Percentiles rank a stretch among this genome's conserved stretches.
Conservation (phyloP, 352 stramenopile genomes). For the Phytophthora europaea region DNA sequence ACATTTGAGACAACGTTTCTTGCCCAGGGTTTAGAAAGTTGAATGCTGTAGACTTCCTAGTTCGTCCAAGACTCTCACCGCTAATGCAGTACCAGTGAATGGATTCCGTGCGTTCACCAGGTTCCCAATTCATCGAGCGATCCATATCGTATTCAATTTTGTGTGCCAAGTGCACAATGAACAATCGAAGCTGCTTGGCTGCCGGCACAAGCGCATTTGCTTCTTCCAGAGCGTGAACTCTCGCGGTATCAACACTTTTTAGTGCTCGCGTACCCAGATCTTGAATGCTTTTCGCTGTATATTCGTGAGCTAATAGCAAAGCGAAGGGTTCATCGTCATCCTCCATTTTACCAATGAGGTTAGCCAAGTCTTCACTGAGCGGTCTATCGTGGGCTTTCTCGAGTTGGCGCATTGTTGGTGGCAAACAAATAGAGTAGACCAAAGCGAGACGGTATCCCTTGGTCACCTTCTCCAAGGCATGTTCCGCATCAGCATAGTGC, state of each 20-base stretch:
- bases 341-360: slow-evolving; percentile 42
- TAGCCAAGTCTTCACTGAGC: slow-evolving; percentile 3
- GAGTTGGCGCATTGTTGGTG: slow-evolving; percentile 16
- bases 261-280: slow-evolving; percentile 15
- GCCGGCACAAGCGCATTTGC: background rate
- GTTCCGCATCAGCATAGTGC: slow-evolving; percentile 30
- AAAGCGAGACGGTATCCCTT: slow-evolving; percentile 27
- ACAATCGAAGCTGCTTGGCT: slow-evolving; percentile 13
- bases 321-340: slow-evolving; percentile 43
- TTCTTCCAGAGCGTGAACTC: slow-evolving; percentile 19
- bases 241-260: slow-evolving; percentile 20
- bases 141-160: slow-evolving; percentile 13
- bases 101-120: background rate
- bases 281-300: slow-evolving; percentile 23
- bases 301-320: slow-evolving; percentile 28
- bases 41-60: slow-evolving; percentile 1
- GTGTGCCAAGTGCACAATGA: slow-evolving; percentile 17
- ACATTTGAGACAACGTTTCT: slow-evolving; percentile 18
- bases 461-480: slow-evolving; percentile 26
- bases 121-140: background rate
- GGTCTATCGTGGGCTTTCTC: background rate
- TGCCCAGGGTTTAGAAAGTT: slow-evolving; percentile 31
- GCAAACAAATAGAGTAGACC: slow-evolving; percentile 34
- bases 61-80: background rate
- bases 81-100: background rate